Evolutionary conservation across 2,329 filamentous ascomycete genomes (phyloP).

Genomic region (Xylariaceae sp.): DNA sequence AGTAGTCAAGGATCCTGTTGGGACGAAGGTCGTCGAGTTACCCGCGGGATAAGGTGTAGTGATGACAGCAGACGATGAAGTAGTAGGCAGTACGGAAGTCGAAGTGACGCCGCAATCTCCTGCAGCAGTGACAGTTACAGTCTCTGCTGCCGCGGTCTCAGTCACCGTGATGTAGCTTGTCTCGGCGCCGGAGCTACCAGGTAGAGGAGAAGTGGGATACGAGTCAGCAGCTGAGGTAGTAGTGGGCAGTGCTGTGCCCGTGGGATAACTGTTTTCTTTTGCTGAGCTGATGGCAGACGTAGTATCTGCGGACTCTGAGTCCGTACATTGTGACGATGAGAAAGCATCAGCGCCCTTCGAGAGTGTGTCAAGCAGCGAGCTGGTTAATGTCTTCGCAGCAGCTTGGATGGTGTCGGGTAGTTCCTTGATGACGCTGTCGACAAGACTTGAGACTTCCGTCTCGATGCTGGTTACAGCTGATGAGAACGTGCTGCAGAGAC

Average conservation of each 20-base stretch:
- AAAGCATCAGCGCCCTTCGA: slow-evolving; percentile 17
- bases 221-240: too few relatives aligned
- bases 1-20: slow-evolving; percentile 14
- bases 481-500: slow-evolving; percentile 18
- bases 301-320: background rate
- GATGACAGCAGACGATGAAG: background rate
- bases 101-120: slow-evolving; percentile 8
- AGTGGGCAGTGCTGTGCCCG: too few relatives aligned
- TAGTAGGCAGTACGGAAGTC: background rate
- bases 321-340: slow-evolving; percentile 16
- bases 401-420: slow-evolving; percentile 19
- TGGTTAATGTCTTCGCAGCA: slow-evolving; percentile 11
- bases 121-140: slow-evolving; percentile 20
- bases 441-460: slow-evolving; percentile 16
- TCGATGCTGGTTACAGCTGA: slow-evolving; percentile 13
- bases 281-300: background rate
- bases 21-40: slow-evolving; percentile 19
- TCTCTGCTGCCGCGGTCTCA: background rate
- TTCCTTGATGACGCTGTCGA: slow-evolving; percentile 17
- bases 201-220: too few relatives aligned
- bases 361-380: slow-evolving; percentile 14
- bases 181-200: background rate
- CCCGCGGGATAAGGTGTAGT: slow-evolving; percentile 7
- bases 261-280: background rate
- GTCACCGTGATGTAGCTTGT: background rate